Base-by-base conservation (phyloP, 495 filamentous ascomycete species). In the Parmelia sp. region DNA sequence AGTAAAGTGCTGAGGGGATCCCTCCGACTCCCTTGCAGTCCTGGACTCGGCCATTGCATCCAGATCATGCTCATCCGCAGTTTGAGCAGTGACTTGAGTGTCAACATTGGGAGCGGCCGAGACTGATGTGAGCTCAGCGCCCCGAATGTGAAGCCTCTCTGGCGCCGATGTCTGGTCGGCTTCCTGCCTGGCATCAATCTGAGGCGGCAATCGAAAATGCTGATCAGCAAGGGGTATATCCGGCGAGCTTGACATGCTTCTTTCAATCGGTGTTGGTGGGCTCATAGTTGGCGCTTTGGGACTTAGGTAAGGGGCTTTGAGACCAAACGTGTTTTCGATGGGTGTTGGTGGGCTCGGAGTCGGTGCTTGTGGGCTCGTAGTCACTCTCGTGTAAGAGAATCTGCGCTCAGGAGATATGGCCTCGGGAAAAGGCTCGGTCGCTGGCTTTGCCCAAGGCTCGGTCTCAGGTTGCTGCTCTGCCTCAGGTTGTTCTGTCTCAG, bases 321-420 rank as follows among this genome's bases (percentile, higher is more conserved):
- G 53, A 56, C 37, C 61, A 27, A 65, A 63, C 7, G 67, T 45
- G 12, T 47, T 68, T 68, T 70, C 67, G 47, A 70, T 70, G 57
- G 60, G 69, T 63, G 69, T 71, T 23, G 70, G 60, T 63, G 69
- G 67, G 58, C 66, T 65, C 59, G 69, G 64, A 60, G 69, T 65
- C 27, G 69, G 69, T 21, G 70, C 66, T 53, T 66, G 51, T 35
- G 69, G 65, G 62, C 68, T 68, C 29, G 29, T 64, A 17, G 62
- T 64, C 11, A 55, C 51, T 39, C 62, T 64, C 11, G 62, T 64
- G 44, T 44, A 64, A 4, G 62, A 64, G 62, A 64, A 64, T 39
- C 51, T 57, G 55, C 62, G 62, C 53, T 64, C 62, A 4, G 55
- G 39, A 33, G 62, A 55, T 33, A 58, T n/a, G 21, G 62, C 17